A percentile compares a stretch with the other conserved stretches of the same genome.
Evolutionary conservation across 495 filamentous ascomycete species (phyloP).

Genomic region (Daldinia loculata): DNA sequence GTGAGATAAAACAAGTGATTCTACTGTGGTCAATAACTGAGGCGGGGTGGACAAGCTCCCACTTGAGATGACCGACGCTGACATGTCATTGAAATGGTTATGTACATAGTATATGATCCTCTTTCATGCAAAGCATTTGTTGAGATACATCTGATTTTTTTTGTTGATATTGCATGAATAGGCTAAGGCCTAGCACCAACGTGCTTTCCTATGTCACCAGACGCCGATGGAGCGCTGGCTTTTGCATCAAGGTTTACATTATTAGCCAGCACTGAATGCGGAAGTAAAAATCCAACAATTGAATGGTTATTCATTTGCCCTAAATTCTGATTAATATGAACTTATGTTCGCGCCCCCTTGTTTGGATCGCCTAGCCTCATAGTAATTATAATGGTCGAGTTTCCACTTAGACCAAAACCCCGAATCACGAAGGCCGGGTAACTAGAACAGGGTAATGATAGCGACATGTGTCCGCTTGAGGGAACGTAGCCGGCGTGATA

Average conservation of each 20-base stretch:
- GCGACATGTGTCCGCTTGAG: not conserved
- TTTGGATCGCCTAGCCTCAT: not conserved
- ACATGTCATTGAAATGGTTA: not conserved
- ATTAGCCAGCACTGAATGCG: not conserved
- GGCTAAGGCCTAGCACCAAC: not conserved
- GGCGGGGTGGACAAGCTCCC: not conserved
- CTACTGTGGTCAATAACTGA: not conserved
- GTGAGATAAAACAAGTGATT: not conserved
- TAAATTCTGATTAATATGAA: slow-evolving; percentile 9
- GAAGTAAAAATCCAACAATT: not conserved
- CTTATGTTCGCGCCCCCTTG: slow-evolving; percentile 2
- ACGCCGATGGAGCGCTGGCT: not conserved
- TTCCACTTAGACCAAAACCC: not conserved
- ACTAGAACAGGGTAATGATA: not conserved
- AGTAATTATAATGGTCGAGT: not conserved
- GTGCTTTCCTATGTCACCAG: not conserved
- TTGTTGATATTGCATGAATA: not conserved
- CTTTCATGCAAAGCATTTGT: slow-evolving; percentile 4
- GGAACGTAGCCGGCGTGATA: not conserved
- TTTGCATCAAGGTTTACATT: not conserved
- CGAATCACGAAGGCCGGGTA: not conserved
- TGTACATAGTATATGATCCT: slow-evolving; percentile 1
- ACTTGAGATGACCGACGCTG: not conserved
- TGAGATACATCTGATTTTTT: not conserved
- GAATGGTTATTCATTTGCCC: slow-evolving; percentile 11